Evolutionary conservation across 2,329 filamentous ascomycete species (phyloP), one percentile per base, ranked within the genome.

Genomic region (Sarocladium oryzae): DNA sequence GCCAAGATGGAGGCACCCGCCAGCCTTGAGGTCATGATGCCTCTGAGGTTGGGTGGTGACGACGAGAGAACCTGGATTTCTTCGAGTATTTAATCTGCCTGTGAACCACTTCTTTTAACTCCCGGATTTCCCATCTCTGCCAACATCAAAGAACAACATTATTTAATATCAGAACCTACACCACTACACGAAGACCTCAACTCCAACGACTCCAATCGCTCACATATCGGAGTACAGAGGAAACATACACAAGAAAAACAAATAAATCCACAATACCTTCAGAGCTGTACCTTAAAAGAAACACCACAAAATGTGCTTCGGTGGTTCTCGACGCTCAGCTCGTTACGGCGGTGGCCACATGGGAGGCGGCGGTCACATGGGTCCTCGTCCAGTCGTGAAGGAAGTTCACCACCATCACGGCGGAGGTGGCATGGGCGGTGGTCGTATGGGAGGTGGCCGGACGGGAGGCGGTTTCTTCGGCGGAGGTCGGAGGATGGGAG

Each of bases 351-450:
- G 24, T 16, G 18, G 36, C 18, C 11, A 18, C 36, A 40, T 40
- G 36, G 40, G 40, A n/a, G 35, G 35, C 35, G 35, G 35, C 35
- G n/a, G 8, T 16, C 13, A 20, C 40, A 21, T 41, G 18, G 37
- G 37, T 7, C 40, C 40, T 20, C 40, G 40, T 30, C 40, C 40
- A 11, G 40, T 45, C 8, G 40, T 45, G 9, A 45, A 28, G 23
- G 40, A 45, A 45, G 40, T 45, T 8, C 40, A 45, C 23, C 40
- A 45, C 21, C 40, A 45, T 20, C 40, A 45, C 23, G 40, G 40
- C 40, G 40, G 40, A 20, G 40, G 40, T 23, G 40, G 37, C 20
- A 45, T 45, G 23, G 40, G 40, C 20, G 40, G 40, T 28, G 40
- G 40, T 45, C 40, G 40, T 23, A 45, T 45, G 40, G 40, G 40